Percentiles rank a stretch among this genome's conserved stretches.
phyloP scores from a whole-genome alignment of 2,329 filamentous ascomycete species.

The Neopestalotiopsis clavispora region DNA sequence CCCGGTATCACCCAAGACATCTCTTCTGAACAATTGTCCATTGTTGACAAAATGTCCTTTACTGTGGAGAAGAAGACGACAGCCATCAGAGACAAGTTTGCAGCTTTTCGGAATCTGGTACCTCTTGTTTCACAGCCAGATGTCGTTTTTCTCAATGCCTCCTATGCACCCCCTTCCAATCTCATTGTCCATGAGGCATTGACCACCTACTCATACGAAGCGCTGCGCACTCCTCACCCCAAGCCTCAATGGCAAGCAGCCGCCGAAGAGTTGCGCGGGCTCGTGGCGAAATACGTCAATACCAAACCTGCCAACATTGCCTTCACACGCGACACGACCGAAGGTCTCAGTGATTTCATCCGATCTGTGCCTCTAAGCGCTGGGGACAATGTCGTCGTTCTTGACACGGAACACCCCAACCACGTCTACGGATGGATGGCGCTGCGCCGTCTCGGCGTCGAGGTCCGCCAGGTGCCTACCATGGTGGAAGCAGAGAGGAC shows the following conservation, averaged over 20 bases:
- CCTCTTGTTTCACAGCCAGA: constrained; percentile 24
- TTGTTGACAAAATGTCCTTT: neutral
- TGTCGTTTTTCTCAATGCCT: constrained; percentile 35
- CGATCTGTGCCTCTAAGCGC: constrained; percentile 25
- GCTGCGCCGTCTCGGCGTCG: constrained; percentile 30
- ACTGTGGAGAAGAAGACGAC: neutral
- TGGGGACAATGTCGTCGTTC: constrained; percentile 38
- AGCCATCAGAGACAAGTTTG: constrained; percentile 21
- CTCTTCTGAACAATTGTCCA: neutral
- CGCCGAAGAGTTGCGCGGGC: constrained; percentile 25
- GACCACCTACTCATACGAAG: constrained; percentile 29
- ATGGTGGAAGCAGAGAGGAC: constrained; percentile 14
- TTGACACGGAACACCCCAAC: constrained; percentile 39
- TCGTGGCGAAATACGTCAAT: constrained; percentile 35
- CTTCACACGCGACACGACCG: constrained; percentile 39
- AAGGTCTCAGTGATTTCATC: constrained; percentile 35
- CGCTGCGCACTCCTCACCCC: constrained; percentile 28
- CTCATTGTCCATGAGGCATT: constrained; percentile 36
- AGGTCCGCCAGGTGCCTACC: constrained; percentile 33
- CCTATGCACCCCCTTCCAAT: constrained; percentile 36
- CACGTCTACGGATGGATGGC: constrained; percentile 36
- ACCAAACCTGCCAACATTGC: constrained; percentile 30
- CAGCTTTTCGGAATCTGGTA: constrained; percentile 26
- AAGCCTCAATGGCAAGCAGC: constrained; percentile 30
- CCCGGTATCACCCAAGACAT: neutral